Evolutionary conservation across 1,284 basidiomycete genomes (phyloP).

Genomic region (Laetiporus sulphureus): DNA sequence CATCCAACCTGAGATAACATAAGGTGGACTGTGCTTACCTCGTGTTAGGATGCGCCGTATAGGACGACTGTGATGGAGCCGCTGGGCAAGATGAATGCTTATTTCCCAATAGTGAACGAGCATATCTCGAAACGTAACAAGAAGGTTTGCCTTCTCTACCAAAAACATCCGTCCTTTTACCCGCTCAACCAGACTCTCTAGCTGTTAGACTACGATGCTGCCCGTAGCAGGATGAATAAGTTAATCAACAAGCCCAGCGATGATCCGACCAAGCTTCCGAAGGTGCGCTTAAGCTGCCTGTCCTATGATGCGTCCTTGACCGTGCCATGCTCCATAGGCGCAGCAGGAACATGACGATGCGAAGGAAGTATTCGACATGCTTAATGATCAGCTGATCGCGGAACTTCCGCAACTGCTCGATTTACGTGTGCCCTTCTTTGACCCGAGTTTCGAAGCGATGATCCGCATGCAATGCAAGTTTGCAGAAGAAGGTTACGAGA

Average conservation of each 20-base stretch:
- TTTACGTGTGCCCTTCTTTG: constrained; percentile 94
- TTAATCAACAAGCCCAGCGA: constrained; percentile 90
- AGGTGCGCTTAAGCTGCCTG: constrained; percentile 38
- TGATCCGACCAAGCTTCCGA: constrained; percentile 87
- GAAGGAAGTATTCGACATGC: constrained; percentile 87
- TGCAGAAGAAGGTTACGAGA: constrained; percentile 97
- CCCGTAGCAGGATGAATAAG: constrained; percentile 85
- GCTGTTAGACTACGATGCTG: constrained; percentile 94
- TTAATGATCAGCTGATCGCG: constrained; percentile 88
- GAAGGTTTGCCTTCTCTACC: constrained; percentile 57
- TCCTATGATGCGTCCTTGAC: background rate
- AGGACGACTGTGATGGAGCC: constrained; percentile 95
- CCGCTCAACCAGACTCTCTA: too few species aligned
- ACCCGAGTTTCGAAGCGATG: constrained; percentile 99
- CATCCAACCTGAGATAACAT: too few species aligned
- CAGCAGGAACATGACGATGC: constrained; percentile 95
- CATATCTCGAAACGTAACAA: constrained; percentile 94
- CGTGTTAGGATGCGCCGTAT: constrained; percentile 80
- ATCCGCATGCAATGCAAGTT: constrained; percentile 96
- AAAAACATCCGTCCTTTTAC: background rate
- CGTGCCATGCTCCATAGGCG: constrained; percentile 40
- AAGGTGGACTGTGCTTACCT: background rate
- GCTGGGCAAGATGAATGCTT: constrained; percentile 91
- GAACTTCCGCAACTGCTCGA: constrained; percentile 94
- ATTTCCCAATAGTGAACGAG: constrained; percentile 93